Base-by-base conservation (phyloP, 2,329 filamentous ascomycete genomes). In the Alternaria angustiovoidea region DNA sequence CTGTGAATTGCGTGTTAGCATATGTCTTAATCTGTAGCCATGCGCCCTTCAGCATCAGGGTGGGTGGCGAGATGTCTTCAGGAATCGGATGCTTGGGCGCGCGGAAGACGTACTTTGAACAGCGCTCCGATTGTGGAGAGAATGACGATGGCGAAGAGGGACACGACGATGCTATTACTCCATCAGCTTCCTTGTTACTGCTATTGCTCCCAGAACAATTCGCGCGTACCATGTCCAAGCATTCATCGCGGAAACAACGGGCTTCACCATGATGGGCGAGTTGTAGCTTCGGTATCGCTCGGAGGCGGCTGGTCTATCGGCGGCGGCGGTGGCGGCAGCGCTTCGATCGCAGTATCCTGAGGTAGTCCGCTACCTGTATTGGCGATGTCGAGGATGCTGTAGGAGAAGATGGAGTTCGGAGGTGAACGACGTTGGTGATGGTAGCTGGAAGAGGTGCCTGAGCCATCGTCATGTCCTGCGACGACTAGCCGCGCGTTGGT, bases 171-270 rank as follows among this genome's bases (percentile, higher is more conserved):
- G 85, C 94, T 97, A 26, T 26, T 68, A 38, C 26, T 16, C 54
- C 62, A 57, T 73, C 63, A 76, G 68, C 62, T 20, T 34, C 30
- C 22, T 32, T 51, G 11, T 26, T 54, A 11, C 53, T 8, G 16
- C 49, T 24, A 47, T 32, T 52, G 42, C 38, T 12, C 41, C 7
- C 22, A 9, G 34, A 8, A 5, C 36, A n/a, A 7, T 14, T 32
- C 1, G 49, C 24, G 79, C 88, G 76, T 84, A 97, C 94, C 94
- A 97, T 84, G 89, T 92, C 93, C 94, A 97, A 75, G 94, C 94
- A 83, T 96, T 94, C 83, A 94, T 87, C 69, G 93, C 90, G 77
- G 92, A 91, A 72, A 98, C 92, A 77, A 98, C 85, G 70, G 94
- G 94, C 89, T 97, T 97, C 92, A 97, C 97, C 94, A 97, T 97